phyloP scores from a whole-genome alignment of 306 rosid genomes.

The Dryas alaskensis region DNA sequence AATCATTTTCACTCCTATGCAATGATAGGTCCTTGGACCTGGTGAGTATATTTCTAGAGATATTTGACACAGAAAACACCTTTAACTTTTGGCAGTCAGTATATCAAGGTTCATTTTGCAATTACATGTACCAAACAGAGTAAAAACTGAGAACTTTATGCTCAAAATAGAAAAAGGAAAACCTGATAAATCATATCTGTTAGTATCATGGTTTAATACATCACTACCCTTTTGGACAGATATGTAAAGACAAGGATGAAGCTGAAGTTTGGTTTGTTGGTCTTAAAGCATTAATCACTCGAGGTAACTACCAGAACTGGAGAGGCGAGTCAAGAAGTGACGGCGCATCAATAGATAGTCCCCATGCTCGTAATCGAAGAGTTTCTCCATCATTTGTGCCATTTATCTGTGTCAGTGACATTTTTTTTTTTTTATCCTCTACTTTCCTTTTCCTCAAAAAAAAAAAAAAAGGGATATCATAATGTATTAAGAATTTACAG shows the following conservation, averaged over 20 bases:
- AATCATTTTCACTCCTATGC: constrained; percentile 87
- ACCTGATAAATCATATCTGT: constrained; percentile 10
- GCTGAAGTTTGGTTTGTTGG: constrained; percentile 98
- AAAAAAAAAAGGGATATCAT: constrained; percentile 20
- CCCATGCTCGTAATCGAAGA: constrained; percentile 52
- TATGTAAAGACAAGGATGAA: constrained; percentile 97
- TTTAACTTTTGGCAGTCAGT: constrained; percentile 9
- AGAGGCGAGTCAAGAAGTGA: constrained; percentile 54
- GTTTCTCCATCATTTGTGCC: constrained; percentile 61
- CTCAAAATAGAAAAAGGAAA: background rate
- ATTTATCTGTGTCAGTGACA: constrained; percentile 49
- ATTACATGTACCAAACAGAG: background rate
- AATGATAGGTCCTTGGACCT: constrained; percentile 86
- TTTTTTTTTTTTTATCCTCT: background rate
- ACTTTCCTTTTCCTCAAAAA: constrained; percentile 2
- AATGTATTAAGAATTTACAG: constrained; percentile 21
- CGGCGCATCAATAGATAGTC: constrained; percentile 51
- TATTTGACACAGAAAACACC: constrained; percentile 4
- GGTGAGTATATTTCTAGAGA: constrained; percentile 50
- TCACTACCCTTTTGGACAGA: constrained; percentile 52
- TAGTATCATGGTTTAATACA: constrained; percentile 26
- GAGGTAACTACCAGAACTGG: constrained; percentile 52
- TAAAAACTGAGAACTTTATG: background rate
- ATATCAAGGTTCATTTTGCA: background rate
- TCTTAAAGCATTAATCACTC: constrained; percentile 74